Conservation (phyloP, 2,329 filamentous ascomycete species). For the Penicillium freii region DNA sequence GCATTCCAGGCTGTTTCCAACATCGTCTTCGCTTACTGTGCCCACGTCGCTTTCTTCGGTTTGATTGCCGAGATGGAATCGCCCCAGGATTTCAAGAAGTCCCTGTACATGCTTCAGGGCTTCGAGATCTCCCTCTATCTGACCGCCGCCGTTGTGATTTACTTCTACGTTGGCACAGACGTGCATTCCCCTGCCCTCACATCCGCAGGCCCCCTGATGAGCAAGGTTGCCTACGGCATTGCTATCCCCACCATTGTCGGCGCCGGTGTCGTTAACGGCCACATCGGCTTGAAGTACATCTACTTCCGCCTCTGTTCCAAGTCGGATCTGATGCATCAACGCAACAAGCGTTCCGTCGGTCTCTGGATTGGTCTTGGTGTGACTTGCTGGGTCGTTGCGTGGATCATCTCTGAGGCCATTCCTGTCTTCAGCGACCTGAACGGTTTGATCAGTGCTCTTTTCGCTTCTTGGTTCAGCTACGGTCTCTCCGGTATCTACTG, state of each 20-base stretch:
- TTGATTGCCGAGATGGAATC: conserved; percentile 65
- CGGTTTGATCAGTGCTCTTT: conserved; percentile 51
- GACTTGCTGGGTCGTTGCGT: conserved; percentile 60
- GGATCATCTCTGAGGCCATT: conserved; percentile 67
- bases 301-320: conserved; percentile 62
- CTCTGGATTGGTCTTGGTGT: conserved; percentile 61
- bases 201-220: conserved; percentile 56
- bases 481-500: conserved; percentile 48
- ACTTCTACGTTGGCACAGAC: conserved; percentile 61
- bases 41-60: conserved; percentile 66
- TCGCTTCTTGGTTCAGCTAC: conserved; percentile 31
- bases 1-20: conserved; percentile 65
- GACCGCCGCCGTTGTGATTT: conserved; percentile 64
- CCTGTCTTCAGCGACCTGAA: conserved; percentile 67
- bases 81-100: conserved; percentile 60
- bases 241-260: conserved; percentile 70
- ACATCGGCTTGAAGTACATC: conserved; percentile 65
- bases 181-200: conserved; percentile 66
- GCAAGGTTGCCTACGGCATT: conserved; percentile 65
- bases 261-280: conserved; percentile 67
- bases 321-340: conserved; percentile 53
- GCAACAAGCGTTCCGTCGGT: conserved; percentile 50
- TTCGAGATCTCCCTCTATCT: conserved; percentile 63
- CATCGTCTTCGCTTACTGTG: conserved; percentile 70
- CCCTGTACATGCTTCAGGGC: conserved; percentile 61